Percentiles rank a stretch among this genome's conserved stretches.
phyloP scores from a whole-genome alignment of 2,329 filamentous ascomycete species.

The Arachnopeziza araneosa region DNA sequence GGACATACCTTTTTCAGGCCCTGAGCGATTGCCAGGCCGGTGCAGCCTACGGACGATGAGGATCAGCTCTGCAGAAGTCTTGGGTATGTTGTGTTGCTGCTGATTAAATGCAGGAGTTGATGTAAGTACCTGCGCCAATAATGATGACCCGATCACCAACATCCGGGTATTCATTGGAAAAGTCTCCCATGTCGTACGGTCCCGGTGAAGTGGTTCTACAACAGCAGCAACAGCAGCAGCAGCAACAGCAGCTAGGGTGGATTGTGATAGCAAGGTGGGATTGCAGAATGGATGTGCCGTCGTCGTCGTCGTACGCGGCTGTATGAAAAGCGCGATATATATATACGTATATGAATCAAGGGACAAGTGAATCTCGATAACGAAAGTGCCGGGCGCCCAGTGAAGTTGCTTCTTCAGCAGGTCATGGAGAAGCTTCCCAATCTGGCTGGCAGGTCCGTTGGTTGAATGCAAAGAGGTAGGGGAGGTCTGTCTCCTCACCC shows the following conservation, averaged over 20 bases:
- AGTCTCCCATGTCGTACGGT: conserved; percentile 1
- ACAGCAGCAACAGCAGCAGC: too few relatives aligned
- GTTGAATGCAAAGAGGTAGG: too few relatives aligned
- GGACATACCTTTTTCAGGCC: background rate
- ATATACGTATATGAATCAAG: too few relatives aligned
- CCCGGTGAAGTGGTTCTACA: background rate
- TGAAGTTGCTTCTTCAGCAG: background rate
- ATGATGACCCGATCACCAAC: conserved; percentile 13
- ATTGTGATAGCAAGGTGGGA: background rate
- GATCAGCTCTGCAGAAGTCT: background rate
- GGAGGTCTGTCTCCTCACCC: too few relatives aligned
- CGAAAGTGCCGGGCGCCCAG: too few relatives aligned
- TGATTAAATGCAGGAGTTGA: background rate
- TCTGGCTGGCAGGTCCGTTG: background rate
- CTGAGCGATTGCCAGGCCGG: conserved; percentile 37
- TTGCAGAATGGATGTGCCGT: background rate
- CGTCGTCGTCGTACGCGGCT: too few relatives aligned
- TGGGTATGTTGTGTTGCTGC: background rate
- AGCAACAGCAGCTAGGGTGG: too few relatives aligned
- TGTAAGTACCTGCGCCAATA: conserved; percentile 17
- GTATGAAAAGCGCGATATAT: too few relatives aligned
- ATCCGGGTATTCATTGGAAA: background rate
- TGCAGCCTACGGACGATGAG: conserved; percentile 30
- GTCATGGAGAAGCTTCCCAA: background rate
- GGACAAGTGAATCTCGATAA: too few relatives aligned